Base-by-base conservation (phyloP, 306 rosid species). In the Senna siamea region DNA sequence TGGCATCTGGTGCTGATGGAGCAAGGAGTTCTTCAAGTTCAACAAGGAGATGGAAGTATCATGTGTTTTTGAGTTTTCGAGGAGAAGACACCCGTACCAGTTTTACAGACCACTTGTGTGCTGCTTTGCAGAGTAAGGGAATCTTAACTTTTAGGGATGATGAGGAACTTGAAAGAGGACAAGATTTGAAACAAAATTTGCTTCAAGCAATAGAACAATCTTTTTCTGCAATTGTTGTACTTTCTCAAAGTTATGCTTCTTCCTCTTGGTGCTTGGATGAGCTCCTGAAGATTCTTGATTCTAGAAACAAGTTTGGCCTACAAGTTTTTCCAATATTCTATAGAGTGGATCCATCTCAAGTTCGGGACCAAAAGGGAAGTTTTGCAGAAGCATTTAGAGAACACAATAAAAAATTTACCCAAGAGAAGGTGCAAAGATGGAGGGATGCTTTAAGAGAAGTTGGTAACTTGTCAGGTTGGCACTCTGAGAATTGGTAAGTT, bases 281-380 rank as follows among this genome's bases (percentile, higher is more conserved):
- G 61, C 76, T 81, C 6, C 72, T 56, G 28, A 81, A 76, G 68
- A 72, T 81, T 65, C n/a, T 76, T 40, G 75, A 81, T n/a, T 72
- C 78, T 28, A 66, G 6, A 20, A 72, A 78, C 1, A 17, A 44
- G 22, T n/a, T 23, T 9, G 74, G 74, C 14, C 70, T 64, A 30
- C 28, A 12, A 6, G 76, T 72, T 76, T 66, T 81, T 9, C 85
- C 85, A 9, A 6, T 81, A 23, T 81, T 81, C 68, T 18, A 76
- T 72, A 75, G 81, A 19, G 72, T 81, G 0, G 78, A 76, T 26
- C 81, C 85, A 4, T 81, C 85, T 30, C 76, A 81, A 72, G 85
- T 81, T 0, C 76, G 85, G 38, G 66, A 76, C 11, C 85, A 76
- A 10, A 76, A 71, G 14, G 75, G 72, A 40, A 41, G 56, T 59